phyloP scores from a whole-genome alignment of 225 moss, liverwort and hornwort species.

The Lunularia cruciata region DNA sequence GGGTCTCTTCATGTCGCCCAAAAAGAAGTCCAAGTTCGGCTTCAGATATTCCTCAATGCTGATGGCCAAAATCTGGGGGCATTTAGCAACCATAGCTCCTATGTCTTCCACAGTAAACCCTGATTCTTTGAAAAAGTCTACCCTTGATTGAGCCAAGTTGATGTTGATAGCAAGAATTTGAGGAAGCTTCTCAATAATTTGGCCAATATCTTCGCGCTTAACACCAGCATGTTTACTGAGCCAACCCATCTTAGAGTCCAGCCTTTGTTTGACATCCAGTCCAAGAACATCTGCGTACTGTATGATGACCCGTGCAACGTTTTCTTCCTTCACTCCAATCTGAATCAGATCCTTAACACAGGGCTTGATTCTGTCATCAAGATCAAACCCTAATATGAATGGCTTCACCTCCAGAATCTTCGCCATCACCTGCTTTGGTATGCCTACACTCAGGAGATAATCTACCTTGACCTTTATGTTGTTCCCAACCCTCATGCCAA shows the following conservation, averaged over 20 bases:
- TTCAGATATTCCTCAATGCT: slow-evolving; percentile 60
- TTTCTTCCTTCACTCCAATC: slow-evolving; percentile 69
- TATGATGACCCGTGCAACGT: slow-evolving; percentile 56
- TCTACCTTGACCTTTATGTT: slow-evolving; percentile 89
- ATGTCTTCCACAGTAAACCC: slow-evolving; percentile 70
- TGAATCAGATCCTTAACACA: slow-evolving; percentile 62
- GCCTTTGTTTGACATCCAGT: slow-evolving; percentile 60
- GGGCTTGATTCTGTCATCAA: slow-evolving; percentile 66
- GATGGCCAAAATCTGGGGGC: slow-evolving; percentile 77
- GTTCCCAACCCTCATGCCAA: slow-evolving; percentile 95
- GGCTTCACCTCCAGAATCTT: slow-evolving; percentile 92
- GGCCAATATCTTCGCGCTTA: slow-evolving; percentile 53
- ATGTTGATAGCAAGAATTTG: slow-evolving; percentile 82
- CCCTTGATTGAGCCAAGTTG: slow-evolving; percentile 65
- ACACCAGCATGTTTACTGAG: slow-evolving; percentile 71
- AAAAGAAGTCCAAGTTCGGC: slow-evolving; percentile 58
- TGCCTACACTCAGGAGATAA: slow-evolving; percentile 61
- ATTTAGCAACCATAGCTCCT: slow-evolving; percentile 64
- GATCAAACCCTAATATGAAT: slow-evolving; percentile 69
- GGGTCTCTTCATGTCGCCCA: slow-evolving; percentile 69
- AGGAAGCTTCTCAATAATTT: slow-evolving; percentile 76
- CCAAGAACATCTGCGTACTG: slow-evolving; percentile 86
- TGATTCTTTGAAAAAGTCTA: slow-evolving; percentile 56
- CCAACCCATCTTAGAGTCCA: slow-evolving; percentile 74
- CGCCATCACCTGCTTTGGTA: slow-evolving; percentile 72